Conservation (phyloP, 768 basidiomycete species). For the Botryobasidium botryosum region DNA sequence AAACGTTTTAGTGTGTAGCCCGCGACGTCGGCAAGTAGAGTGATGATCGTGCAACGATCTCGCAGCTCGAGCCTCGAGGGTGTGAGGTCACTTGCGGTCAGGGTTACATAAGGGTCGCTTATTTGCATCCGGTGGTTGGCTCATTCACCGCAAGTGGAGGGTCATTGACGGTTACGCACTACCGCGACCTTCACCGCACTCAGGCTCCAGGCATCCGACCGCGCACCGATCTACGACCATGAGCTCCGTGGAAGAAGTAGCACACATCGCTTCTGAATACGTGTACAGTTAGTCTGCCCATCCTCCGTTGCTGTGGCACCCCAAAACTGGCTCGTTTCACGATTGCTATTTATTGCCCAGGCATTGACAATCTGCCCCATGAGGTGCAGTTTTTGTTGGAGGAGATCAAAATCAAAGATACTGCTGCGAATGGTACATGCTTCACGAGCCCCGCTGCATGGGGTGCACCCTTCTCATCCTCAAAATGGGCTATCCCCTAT, state of each 20-base stretch:
- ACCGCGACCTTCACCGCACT: too few species aligned
- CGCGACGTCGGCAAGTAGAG: too few species aligned
- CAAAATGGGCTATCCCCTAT: not conserved
- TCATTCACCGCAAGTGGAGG: too few species aligned
- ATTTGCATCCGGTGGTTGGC: too few species aligned
- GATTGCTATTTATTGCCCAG: not conserved
- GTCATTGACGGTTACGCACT: too few species aligned
- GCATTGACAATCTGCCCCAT: slow-evolving; percentile 11
- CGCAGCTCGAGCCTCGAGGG: too few species aligned
- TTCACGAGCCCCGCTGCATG: too few species aligned
- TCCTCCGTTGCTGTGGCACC: not conserved
- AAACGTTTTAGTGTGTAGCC: too few species aligned
- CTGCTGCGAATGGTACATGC: slow-evolving; percentile 6
- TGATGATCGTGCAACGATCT: too few species aligned
- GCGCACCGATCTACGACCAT: not conserved
- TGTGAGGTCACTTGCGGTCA: too few species aligned
- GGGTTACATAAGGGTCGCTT: too few species aligned
- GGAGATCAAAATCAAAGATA: slow-evolving; percentile 12
- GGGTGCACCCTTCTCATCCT: not conserved
- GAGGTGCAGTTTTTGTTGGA: slow-evolving; percentile 13
- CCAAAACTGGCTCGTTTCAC: not conserved
- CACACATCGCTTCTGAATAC: slow-evolving; percentile 32
- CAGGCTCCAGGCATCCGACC: too few species aligned
- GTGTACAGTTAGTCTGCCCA: slow-evolving; percentile 26
- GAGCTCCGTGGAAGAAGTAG: slow-evolving; percentile 26